A percentile compares a stretch with the other conserved stretches of the same genome.
These are phyloP conservation scores for Stachybotrys elegans DNA, from an alignment of 2,329 filamentous ascomycete genomes.

Conservation along the genomic window DNA sequence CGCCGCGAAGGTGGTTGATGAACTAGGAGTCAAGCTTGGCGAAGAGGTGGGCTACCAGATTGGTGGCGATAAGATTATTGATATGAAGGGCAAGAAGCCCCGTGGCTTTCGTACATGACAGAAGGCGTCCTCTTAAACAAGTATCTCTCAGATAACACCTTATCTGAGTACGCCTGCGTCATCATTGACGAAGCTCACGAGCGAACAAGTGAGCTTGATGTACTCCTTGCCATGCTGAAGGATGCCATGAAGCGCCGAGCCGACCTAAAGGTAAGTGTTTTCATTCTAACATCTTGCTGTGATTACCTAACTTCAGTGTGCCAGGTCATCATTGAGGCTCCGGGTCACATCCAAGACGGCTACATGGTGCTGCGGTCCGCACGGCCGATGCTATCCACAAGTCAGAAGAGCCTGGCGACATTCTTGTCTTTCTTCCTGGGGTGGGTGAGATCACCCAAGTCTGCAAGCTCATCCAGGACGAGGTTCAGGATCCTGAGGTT, in stretches of 20 bases:
- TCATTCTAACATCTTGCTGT: too few species aligned
- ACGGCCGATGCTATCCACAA: too few species aligned
- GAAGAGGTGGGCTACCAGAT: constrained; percentile 86
- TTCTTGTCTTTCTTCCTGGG: constrained; percentile 9
- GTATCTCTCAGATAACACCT: neutral
- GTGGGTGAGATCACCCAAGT: constrained; percentile 6
- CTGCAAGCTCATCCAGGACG: neutral
- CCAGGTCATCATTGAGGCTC: too few species aligned
- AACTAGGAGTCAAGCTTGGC: constrained; percentile 80
- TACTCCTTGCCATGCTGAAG: constrained; percentile 8
- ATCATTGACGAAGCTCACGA: constrained; percentile 12
- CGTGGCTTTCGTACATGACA: constrained; percentile 12
- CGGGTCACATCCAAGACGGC: too few species aligned
- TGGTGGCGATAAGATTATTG: constrained; percentile 80
- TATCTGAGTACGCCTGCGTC: constrained; percentile 8
- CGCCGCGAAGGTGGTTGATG: constrained; percentile 82
- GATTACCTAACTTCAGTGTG: too few species aligned
- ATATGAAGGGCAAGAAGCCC: constrained; percentile 18
- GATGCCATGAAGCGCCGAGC: neutral
- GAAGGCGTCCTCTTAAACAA: constrained; percentile 6
- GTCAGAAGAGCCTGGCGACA: too few species aligned
- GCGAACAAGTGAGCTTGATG: constrained; percentile 7
- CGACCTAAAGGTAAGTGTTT: constrained; percentile 5
- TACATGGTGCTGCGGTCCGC: too few species aligned
- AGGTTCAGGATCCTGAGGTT: constrained; percentile 3